Percentiles rank a stretch among this genome's conserved stretches.
Evolutionary conservation across 208 protist genomes (phyloP).

Genomic region (Crithidia fasciculata): DNA sequence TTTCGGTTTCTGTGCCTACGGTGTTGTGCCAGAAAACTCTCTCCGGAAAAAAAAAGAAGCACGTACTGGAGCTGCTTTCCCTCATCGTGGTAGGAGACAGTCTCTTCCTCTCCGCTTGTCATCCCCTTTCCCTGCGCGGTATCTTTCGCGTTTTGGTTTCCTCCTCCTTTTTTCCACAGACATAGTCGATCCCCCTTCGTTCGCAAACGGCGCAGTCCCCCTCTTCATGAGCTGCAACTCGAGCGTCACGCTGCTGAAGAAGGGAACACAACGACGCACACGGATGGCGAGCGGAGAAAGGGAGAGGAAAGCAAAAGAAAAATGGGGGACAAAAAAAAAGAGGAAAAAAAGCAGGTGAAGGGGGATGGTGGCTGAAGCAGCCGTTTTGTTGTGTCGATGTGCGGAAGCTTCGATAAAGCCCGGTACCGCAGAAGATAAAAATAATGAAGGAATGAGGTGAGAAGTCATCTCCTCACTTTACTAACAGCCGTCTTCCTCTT

Average conservation of each 20-base stretch:
- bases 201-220: too few relatives aligned
- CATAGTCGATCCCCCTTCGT: too few relatives aligned
- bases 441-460: too few relatives aligned
- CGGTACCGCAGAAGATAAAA: too few relatives aligned
- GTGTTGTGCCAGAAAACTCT: not conserved
- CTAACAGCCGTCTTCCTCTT: slow-evolving; percentile 7
- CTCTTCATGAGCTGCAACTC: too few relatives aligned
- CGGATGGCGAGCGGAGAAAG: not conserved
- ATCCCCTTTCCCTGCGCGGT: too few relatives aligned
- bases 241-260: not conserved
- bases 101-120: too few relatives aligned
- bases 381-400: too few relatives aligned
- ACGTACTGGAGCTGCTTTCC: not conserved
- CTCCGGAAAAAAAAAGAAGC: not conserved
- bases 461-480: not conserved
- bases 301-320: not conserved
- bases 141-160: not conserved
- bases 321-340: slow-evolving; percentile 15
- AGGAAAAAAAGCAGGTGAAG: slow-evolving; percentile 8
- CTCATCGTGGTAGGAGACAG: not conserved
- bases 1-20: slow-evolving; percentile 9
- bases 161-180: slow-evolving; percentile 3
- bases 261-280: not conserved
- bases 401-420: too few relatives aligned
- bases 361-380: not conserved